Base-by-base conservation (phyloP, 2,329 filamentous ascomycete genomes). In the Penicillium sclerotigenum region DNA sequence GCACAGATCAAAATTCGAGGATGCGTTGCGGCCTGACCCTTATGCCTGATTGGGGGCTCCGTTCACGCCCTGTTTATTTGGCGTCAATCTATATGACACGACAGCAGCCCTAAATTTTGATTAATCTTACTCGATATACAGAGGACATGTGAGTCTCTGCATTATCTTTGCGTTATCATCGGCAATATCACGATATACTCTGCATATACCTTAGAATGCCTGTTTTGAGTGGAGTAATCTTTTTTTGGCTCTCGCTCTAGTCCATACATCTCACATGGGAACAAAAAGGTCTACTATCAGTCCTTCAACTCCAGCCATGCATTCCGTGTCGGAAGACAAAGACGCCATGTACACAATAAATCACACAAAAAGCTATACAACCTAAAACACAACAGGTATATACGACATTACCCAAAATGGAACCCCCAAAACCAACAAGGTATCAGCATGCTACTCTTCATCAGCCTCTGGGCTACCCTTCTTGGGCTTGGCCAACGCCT, bases 401-500 rank as follows among this genome's bases (percentile, higher is more conserved):
- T 60, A 63, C 47, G 43, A 54, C 47, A 49, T 43, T 40, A 51
- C 38, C 9, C 47, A 43, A 52, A 47, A 31, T 28, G 52, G 33
- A 46, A 56, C 33, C 49, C 54, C 38, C 56, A 49, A 56, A 51
- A 52, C 42, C 54, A 58, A 58, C 11, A 24, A 11, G 42, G 29
- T 34, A 59, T 60, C 52, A 46, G 34, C 50, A 38, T 49, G 58
- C 64, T 59, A 69, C 57, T 71, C 67, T 50, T 69, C 57, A 33
- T 64, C 66, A 45, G 65, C 64, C 50, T 68, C 67, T 4, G 56
- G 53, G 34, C 59, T 60, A 20, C 57, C 64, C 69, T 82, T 81
- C 66, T 80, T 77, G 29, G 81, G 81, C 76, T 82, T 78, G 60
- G 76, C 71, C 51, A 89, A 71, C 63, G 85, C 78, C 65, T 84